Base-by-base conservation (phyloP, 148 eudicot species). In the Chenopodium berlandieri region DNA sequence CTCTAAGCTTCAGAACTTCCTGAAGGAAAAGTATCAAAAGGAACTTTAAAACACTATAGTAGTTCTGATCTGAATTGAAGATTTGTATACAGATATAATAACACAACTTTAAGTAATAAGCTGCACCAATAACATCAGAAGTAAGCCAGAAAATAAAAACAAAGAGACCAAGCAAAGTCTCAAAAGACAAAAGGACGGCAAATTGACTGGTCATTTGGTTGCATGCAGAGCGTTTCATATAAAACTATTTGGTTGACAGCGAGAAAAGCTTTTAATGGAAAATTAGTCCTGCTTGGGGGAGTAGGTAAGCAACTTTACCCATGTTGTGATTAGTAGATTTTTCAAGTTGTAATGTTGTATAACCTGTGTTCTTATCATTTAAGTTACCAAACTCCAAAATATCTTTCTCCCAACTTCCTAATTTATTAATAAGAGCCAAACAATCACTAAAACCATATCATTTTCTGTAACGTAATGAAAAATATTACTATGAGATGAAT, bases 1-100 rank as follows among this genome's bases (percentile, higher is more conserved):
- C 91, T 86, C 98, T 92, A 82, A 88, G 88, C 90, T 83, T 90
- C 81, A 92, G 46, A 66, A 92, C 97, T 83, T 92, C 97, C 98
- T 94, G 86, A 70, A 82, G 22, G 47, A n/a, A 9, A 73, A 50
- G 23, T 30, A 69, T 76, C n/a, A 60, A 6, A 19, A 75, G 9
- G 8, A 31, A n/a, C 22, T 63, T 81, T 1, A 64, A 74, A 46
- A 7, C 0, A 63, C 4, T 10, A 62, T n/a, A 62, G 4, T 20
- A 10, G 66, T 19, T 62, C 62, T 56, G 19, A 56, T 3, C 62
- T 56, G 17, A 3, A 56, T 56, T 56, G 14, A 52, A 40, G 44
- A 7, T 40, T 40, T 7, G 5, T 40, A 5, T 40, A 40, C 0
- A 40, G 44, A 58, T 16, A 14, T 14, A 13, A 17, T 58, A 58